Conservation (phyloP, 2,329 filamentous ascomycete species). For the Moelleriella libera region DNA sequence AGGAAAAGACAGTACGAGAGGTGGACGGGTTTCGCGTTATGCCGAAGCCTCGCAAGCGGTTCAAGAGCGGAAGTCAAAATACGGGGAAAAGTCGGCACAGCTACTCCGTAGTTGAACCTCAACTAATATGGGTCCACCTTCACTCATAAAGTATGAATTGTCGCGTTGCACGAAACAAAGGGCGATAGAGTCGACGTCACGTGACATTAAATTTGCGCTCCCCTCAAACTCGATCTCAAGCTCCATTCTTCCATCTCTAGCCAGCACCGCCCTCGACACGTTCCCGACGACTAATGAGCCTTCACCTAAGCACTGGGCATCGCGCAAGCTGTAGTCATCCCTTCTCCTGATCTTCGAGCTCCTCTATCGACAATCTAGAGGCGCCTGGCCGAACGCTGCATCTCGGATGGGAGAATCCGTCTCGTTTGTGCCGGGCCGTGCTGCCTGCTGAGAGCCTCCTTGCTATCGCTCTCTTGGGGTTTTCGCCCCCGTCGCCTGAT, state of each 20-base stretch:
- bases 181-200: conserved; percentile 13
- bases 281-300: conserved; percentile 7
- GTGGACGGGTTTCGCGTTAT: too few relatives aligned
- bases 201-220: conserved; percentile 29
- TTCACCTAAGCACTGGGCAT: conserved; percentile 9
- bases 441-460: conserved; percentile 27
- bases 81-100: too few relatives aligned
- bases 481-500: neutral
- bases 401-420: conserved; percentile 31
- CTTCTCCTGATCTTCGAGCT: neutral
- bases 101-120: too few relatives aligned
- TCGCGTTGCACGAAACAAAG: too few relatives aligned
- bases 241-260: conserved; percentile 15
- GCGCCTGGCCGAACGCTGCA: conserved; percentile 8
- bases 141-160: too few relatives aligned
- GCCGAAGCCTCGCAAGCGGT: too few relatives aligned
- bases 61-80: too few relatives aligned
- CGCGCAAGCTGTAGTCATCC: conserved; percentile 1
- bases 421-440: conserved; percentile 32
- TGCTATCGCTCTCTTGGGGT: conserved; percentile 3
- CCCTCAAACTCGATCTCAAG: conserved; percentile 14
- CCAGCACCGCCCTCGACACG: conserved; percentile 10
- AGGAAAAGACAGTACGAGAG: too few relatives aligned
- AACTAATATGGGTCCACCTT: too few relatives aligned
- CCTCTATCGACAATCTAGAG: neutral